These are phyloP conservation scores for Abortiporus biennis DNA, from an alignment of 1,284 basidiomycete species.

Conservation along the genomic window DNA sequence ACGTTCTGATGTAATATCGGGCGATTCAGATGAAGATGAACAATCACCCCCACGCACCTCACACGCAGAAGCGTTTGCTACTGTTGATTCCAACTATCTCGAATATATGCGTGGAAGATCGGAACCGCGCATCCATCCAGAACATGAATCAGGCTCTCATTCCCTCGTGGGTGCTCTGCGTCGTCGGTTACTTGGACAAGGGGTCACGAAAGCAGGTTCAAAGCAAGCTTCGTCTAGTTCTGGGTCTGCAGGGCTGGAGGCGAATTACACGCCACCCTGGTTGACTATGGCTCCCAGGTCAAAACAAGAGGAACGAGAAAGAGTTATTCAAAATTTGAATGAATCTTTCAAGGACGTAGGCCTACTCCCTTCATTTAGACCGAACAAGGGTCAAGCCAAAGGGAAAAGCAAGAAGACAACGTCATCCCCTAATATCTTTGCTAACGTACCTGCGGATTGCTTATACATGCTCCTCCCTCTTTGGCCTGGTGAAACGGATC, in stretches of 20 bases:
- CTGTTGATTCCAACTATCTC: conserved; percentile 56
- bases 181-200: conserved; percentile 21
- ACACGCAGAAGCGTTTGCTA: conserved; percentile 67
- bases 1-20: conserved; percentile 21
- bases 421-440: conserved; percentile 43
- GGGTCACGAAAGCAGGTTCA: conserved; percentile 12
- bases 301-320: conserved; percentile 59
- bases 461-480: conserved; percentile 79
- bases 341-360: conserved; percentile 75
- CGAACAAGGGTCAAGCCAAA: conserved; percentile 20
- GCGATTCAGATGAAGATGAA: conserved; percentile 31
- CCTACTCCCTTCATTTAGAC: conserved; percentile 50
- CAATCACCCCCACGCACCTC: conserved; percentile 48
- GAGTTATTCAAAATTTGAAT: conserved; percentile 62
- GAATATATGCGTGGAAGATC: conserved; percentile 39
- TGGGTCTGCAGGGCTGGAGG: conserved; percentile 16
- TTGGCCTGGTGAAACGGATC: conserved; percentile 71
- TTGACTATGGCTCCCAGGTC: conserved; percentile 54
- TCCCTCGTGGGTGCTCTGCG: conserved; percentile 15
- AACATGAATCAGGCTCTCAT: conserved; percentile 17
- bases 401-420: conserved; percentile 25
- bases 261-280: conserved; percentile 54
- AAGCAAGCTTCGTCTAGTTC: conserved; percentile 14
- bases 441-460: conserved; percentile 56
- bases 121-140: conserved; percentile 18